Conservation (phyloP, 129 eudicot species). For the Calendula officinalis region DNA sequence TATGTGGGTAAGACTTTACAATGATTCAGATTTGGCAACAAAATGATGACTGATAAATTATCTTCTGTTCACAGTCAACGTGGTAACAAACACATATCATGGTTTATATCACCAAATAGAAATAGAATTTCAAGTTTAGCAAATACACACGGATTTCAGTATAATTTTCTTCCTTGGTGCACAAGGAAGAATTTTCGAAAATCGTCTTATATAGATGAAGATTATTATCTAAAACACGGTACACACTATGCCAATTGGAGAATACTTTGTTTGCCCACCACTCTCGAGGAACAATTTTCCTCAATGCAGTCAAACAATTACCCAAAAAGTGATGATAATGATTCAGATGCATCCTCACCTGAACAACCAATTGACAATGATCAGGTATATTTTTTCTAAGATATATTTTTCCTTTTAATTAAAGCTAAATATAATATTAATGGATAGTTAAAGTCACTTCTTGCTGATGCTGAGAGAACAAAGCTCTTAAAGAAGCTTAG, state of each 20-base stretch:
- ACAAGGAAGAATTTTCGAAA: too few species aligned
- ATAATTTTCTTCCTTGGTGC: too few species aligned
- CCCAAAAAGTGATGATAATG: slow-evolving; percentile 32
- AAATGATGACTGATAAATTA: not conserved
- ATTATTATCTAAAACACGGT: slow-evolving; percentile 23
- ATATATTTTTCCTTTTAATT: not conserved
- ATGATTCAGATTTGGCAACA: too few species aligned
- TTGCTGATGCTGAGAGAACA: slow-evolving; percentile 79
- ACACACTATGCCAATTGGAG: slow-evolving; percentile 31
- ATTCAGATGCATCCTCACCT: not conserved
- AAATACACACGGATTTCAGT: slow-evolving; percentile 6
- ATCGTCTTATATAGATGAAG: not conserved
- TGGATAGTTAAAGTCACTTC: slow-evolving; percentile 61
- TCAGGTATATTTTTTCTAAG: slow-evolving; percentile 40
- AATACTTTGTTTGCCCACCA: slow-evolving; percentile 47
- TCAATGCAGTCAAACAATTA: slow-evolving; percentile 36
- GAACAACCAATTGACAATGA: slow-evolving; percentile 41
- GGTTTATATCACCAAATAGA: slow-evolving; percentile 33
- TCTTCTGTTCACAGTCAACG: slow-evolving; percentile 17
- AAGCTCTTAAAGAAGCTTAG: slow-evolving; percentile 77
- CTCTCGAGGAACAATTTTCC: slow-evolving; percentile 48
- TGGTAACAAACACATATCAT: slow-evolving; percentile 28
- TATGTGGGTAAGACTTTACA: slow-evolving; percentile 24
- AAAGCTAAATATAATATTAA: not conserved
- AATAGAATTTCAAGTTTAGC: slow-evolving; percentile 28